Evolutionary conservation across 768 basidiomycete genomes (phyloP).

Genomic region (Tricholoma sp.): DNA sequence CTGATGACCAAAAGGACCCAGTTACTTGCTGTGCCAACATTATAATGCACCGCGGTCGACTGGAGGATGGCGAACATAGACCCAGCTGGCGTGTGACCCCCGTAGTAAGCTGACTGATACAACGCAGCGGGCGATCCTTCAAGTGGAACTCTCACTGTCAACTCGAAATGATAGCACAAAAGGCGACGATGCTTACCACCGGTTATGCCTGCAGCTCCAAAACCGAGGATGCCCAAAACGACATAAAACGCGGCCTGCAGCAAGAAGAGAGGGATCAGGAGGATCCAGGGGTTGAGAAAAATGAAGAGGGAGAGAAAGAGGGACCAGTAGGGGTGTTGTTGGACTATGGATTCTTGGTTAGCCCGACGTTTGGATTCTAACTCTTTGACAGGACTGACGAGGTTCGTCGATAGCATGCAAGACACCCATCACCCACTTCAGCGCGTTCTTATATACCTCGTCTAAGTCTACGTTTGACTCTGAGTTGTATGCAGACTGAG

Average conservation of each 20-base stretch:
- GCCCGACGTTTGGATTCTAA: background rate
- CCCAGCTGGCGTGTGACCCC: conserved; percentile 17
- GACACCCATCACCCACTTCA: background rate
- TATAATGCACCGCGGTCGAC: conserved; percentile 19
- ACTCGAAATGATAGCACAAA: background rate
- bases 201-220: conserved; percentile 13
- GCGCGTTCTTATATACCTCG: background rate
- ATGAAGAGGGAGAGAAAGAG: conserved; percentile 10
- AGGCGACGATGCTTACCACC: conserved; percentile 13
- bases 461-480: too few relatives aligned
- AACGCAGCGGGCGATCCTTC: conserved; percentile 21
- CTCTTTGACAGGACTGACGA: conserved; percentile 1
- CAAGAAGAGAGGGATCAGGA: conserved; percentile 17
- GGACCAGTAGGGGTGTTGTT: conserved; percentile 11
- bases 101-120: conserved; percentile 19
- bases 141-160: background rate
- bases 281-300: conserved; percentile 20
- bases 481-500: background rate
- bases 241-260: conserved; percentile 13
- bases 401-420: background rate
- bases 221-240: conserved; percentile 12
- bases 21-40: conserved; percentile 54
- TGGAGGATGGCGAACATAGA: conserved; percentile 20
- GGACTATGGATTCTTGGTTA: conserved; percentile 6
- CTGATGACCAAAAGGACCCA: conserved; percentile 51